Percentiles rank a stretch among this genome's conserved stretches.
phyloP scores from a whole-genome alignment of 2,329 filamentous ascomycete species.

The Bipolaris victoriae region DNA sequence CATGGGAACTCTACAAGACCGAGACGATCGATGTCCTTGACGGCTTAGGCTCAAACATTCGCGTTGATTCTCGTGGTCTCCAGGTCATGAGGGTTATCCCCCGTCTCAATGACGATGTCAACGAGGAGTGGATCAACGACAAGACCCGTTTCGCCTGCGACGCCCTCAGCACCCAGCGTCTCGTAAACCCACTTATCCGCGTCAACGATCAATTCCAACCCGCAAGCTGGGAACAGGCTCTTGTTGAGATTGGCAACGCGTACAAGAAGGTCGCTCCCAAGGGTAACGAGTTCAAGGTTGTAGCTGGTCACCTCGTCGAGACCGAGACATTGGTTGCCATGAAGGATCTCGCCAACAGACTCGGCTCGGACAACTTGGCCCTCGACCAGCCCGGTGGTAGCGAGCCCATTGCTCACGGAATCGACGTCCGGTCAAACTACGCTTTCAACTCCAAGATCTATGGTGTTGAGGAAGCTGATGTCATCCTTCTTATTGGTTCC shows the following conservation, averaged over 20 bases:
- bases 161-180: conserved; percentile 91
- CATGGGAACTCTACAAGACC: conserved; percentile 96
- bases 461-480: conserved; percentile 92
- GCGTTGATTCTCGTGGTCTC: conserved; percentile 88
- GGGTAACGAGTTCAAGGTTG: conserved; percentile 93
- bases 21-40: conserved; percentile 96
- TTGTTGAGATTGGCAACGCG: conserved; percentile 83
- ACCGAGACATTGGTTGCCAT: conserved; percentile 93
- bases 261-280: conserved; percentile 80
- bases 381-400: conserved; percentile 87
- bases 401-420: conserved; percentile 84
- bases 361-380: conserved; percentile 94
- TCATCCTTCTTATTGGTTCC: conserved; percentile 88
- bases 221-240: conserved; percentile 92
- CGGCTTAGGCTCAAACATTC: conserved; percentile 90
- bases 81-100: conserved; percentile 96
- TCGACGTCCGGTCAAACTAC: conserved; percentile 94
- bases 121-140: conserved; percentile 99
- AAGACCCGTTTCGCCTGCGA: conserved; percentile 97
- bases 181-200: conserved; percentile 90
- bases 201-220: conserved; percentile 90
- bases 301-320: conserved; percentile 90
- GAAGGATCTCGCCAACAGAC: conserved; percentile 96
- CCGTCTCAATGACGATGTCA: conserved; percentile 94
- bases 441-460: conserved; percentile 95